Evolutionary conservation across 495 filamentous ascomycete genomes (phyloP), one percentile per base, ranked within the genome.

Genomic region (Neurospora sp.): DNA sequence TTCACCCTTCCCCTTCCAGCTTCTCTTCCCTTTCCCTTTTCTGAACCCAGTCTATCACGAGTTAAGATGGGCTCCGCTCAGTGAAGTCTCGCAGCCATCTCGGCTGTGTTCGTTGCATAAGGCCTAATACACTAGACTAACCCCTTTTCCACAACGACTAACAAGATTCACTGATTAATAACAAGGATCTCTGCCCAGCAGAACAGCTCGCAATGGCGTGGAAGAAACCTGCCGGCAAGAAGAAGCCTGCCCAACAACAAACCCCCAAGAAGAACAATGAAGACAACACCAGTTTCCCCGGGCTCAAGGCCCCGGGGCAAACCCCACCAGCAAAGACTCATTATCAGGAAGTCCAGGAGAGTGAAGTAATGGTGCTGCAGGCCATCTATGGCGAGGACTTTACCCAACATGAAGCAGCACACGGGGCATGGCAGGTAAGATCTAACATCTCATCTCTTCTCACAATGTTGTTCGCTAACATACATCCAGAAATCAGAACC

Each of bases 351-450:
- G 89, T 91, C 27, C 96, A 98, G 84, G 84, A 91, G 73, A 91
- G 97, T 79, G 96, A 99, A 84, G 85, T 95, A 41, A 91, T 96
- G 82, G 96, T 90, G 14, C 85, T 99, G 70, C 86, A 91, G 72
- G 93, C 96, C 6, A 97, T 99, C 49, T 99, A 96, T 78, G 92
- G 91, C 78, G 94, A 98, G 69, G 96, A 98, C 78, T 98, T 92
- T 79, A 83, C 90, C 76, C 88, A 93, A 75, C 89, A 94, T 72
- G 88, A 90, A 75, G 83, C 88, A 38, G 89, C 91, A 78, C 88
- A 88, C 60, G 90, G 89, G 60, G 94, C 94, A 46, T 99, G 96
- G 96, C 93, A 97, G 85, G 92, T 93, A 84, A 70, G 85, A 39
- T 60, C 12, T 31, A 3, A 31, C 10, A 4, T 31, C 27, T 42